Evolutionary conservation across 2,329 filamentous ascomycete genomes (phyloP).

Genomic region (Fusarium fracticaudum): DNA sequence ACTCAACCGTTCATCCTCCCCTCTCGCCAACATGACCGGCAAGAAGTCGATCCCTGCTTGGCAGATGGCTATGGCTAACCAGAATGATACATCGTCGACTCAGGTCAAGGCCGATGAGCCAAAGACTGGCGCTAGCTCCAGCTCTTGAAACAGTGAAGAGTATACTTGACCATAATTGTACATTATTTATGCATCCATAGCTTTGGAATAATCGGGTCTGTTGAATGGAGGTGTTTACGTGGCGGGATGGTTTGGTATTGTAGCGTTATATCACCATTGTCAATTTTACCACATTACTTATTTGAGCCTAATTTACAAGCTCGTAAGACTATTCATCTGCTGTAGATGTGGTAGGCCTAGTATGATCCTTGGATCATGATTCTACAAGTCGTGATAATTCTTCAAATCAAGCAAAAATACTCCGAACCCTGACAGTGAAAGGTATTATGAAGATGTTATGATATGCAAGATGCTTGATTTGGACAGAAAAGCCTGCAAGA

Average conservation of each 20-base stretch:
- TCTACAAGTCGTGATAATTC: neutral
- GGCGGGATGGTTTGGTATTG: slow-evolving; percentile 20
- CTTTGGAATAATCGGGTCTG: slow-evolving; percentile 24
- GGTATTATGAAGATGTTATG: neutral
- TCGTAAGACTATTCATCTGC: neutral
- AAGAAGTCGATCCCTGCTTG: slow-evolving; percentile 81
- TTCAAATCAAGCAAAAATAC: neutral
- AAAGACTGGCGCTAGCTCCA: slow-evolving; percentile 31
- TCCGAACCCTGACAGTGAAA: neutral
- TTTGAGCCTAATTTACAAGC: neutral
- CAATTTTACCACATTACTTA: neutral
- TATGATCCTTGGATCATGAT: too few relatives aligned
- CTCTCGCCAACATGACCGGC: slow-evolving; percentile 49
- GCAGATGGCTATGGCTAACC: slow-evolving; percentile 78
- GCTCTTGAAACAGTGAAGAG: slow-evolving; percentile 18
- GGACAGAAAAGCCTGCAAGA: neutral
- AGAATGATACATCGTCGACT: slow-evolving; percentile 48
- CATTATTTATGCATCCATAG: slow-evolving; percentile 32
- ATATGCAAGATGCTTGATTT: neutral
- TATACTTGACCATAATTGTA: slow-evolving; percentile 24
- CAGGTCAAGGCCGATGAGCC: slow-evolving; percentile 43
- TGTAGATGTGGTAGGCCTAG: neutral
- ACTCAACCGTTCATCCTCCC: slow-evolving; percentile 49
- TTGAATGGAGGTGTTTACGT: slow-evolving; percentile 5
- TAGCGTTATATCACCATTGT: slow-evolving; percentile 26